A percentile compares a stretch with the other conserved stretches of the same genome.
These are phyloP conservation scores for Pseudocercospora ulei DNA, from an alignment of 2,329 filamentous ascomycete species.

Conservation along the genomic window DNA sequence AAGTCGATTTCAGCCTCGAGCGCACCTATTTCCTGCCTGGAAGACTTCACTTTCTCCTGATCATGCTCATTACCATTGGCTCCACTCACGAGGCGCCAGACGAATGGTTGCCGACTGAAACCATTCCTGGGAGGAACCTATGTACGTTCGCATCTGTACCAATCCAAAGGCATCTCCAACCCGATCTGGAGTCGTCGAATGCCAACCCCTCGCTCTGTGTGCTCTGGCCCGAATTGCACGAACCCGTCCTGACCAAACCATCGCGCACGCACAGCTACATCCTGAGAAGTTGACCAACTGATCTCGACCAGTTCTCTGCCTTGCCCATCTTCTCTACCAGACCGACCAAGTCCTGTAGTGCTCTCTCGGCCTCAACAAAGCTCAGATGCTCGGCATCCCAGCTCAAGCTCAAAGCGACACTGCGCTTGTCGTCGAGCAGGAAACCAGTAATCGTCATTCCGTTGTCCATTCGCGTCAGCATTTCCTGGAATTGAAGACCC, in stretches of 20 bases:
- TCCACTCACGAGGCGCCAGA: too few species aligned
- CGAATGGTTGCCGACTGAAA: too few species aligned
- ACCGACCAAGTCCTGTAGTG: constrained; percentile 23
- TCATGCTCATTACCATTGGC: too few species aligned
- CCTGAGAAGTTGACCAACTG: constrained; percentile 25
- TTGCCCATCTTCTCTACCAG: constrained; percentile 27
- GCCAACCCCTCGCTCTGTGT: too few species aligned
- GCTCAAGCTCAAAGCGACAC: constrained; percentile 28
- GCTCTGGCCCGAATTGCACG: too few species aligned
- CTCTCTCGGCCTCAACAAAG: constrained; percentile 26
- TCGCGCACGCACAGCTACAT: too few species aligned
- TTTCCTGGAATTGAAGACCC: constrained; percentile 29
- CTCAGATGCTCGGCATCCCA: constrained; percentile 32
- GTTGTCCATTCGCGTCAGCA: constrained; percentile 32
- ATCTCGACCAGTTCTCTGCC: constrained; percentile 26
- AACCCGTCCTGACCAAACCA: too few species aligned
- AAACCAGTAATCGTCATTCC: constrained; percentile 32
- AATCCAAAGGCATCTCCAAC: too few species aligned
- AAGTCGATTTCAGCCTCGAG: neutral
- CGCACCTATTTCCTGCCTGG: neutral
- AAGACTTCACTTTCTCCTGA: neutral
- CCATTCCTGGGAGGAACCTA: neutral
- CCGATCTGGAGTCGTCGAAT: too few species aligned
- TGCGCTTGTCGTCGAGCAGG: constrained; percentile 29
- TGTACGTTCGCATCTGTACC: neutral